A percentile compares a stretch with the other conserved stretches of the same genome.
phyloP scores from a whole-genome alignment of 331 rosid genomes.

The Telfairia occidentalis region DNA sequence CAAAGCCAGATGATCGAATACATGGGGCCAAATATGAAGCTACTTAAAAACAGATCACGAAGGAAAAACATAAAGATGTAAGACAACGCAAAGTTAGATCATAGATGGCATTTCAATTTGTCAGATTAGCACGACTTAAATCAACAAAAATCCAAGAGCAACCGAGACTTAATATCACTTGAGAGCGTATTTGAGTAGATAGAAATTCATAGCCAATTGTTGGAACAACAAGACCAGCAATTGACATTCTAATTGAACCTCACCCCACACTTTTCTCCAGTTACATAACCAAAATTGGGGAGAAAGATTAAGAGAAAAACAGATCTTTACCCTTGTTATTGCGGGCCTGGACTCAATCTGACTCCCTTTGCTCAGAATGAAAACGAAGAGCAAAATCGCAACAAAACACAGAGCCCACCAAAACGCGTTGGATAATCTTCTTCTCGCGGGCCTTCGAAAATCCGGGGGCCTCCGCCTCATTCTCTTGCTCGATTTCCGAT shows the following conservation, averaged over 20 bases:
- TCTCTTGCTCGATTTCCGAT: slow-evolving; percentile 1
- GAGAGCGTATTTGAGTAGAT: not conserved
- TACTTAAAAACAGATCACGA: not conserved
- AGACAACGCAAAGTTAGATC: not conserved
- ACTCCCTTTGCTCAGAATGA: slow-evolving; percentile 48
- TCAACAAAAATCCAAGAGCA: not conserved
- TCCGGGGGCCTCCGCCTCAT: slow-evolving; percentile 76
- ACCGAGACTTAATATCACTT: not conserved
- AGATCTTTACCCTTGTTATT: slow-evolving; percentile 38
- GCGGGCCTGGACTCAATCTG: slow-evolving; percentile 61
- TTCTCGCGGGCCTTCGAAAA: slow-evolving; percentile 60
- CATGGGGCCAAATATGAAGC: not conserved
- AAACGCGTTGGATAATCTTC: slow-evolving; percentile 52
- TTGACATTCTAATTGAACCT: slow-evolving; percentile 13
- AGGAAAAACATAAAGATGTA: not conserved
- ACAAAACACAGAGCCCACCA: slow-evolving; percentile 62
- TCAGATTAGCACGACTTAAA: not conserved
- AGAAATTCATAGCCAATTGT: not conserved
- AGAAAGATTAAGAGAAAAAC: not conserved
- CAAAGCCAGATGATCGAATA: not conserved
- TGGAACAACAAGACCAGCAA: not conserved
- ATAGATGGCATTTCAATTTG: not conserved
- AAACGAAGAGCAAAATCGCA: slow-evolving; percentile 54
- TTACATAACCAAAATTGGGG: not conserved
- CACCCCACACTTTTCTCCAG: not conserved